Evolutionary conservation across 176 grass and related monocot species (phyloP).

Genomic region (Aegilops bicornis): DNA sequence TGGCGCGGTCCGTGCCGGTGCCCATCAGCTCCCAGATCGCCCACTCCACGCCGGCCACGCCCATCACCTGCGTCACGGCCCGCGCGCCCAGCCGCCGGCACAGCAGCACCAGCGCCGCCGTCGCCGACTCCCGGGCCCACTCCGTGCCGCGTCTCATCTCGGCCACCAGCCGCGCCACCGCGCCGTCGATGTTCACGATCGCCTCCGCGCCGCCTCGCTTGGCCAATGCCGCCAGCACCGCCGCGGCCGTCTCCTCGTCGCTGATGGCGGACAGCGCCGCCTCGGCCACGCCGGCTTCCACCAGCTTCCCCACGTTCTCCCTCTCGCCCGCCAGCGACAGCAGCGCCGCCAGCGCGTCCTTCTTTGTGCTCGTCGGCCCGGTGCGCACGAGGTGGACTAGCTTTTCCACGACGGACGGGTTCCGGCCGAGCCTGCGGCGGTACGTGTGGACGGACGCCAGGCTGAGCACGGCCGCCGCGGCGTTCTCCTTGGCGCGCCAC

Average conservation of each 20-base stretch:
- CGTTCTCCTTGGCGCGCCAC: conserved; percentile 91
- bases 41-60: conserved; percentile 83
- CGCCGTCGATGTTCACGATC: conserved; percentile 43
- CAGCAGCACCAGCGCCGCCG: conserved; percentile 73
- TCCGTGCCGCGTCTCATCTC: conserved; percentile 74
- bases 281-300: conserved; percentile 64
- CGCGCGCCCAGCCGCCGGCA: conserved; percentile 61
- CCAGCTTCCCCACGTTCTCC: conserved; percentile 69
- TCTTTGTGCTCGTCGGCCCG: conserved; percentile 66
- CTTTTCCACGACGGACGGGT: conserved; percentile 40
- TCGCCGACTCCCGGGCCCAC: conserved; percentile 62
- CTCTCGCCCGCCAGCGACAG: conserved; percentile 75
- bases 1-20: conserved; percentile 73
- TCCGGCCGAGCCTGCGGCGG: conserved; percentile 68
- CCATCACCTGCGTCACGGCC: conserved; percentile 63
- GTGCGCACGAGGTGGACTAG: conserved; percentile 44
- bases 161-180: conserved; percentile 51
- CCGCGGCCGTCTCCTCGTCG: conserved; percentile 66
- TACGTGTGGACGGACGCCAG: conserved; percentile 70
- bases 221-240: conserved; percentile 64
- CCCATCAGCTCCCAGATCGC: conserved; percentile 98
- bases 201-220: conserved; percentile 87
- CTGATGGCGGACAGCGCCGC: conserved; percentile 46
- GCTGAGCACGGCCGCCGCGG: conserved; percentile 73
- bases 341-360: conserved; percentile 74